Evolutionary conservation across 176 grass and related monocot genomes (phyloP).

Genomic region (Avena insularis): DNA sequence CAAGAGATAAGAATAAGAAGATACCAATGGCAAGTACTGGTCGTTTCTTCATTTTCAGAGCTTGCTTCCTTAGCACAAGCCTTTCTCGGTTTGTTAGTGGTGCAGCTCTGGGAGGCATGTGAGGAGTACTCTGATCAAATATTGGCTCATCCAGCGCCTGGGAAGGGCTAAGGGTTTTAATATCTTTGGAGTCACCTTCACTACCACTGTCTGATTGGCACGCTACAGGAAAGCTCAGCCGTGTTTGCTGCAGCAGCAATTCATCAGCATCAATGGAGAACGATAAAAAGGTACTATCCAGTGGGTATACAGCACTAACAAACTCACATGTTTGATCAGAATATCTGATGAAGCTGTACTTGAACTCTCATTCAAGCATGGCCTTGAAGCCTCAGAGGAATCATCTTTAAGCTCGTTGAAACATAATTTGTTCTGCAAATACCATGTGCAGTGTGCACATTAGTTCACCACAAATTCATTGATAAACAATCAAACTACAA

Average conservation of each 20-base stretch:
- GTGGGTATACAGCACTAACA: constrained; percentile 24
- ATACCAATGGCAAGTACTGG: constrained; percentile 87
- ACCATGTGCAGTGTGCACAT: constrained; percentile 17
- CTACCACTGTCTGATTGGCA: constrained; percentile 30
- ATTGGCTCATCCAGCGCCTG: constrained; percentile 18
- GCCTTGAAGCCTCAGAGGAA: constrained; percentile 19
- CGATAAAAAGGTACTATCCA: not conserved
- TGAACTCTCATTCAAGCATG: not conserved
- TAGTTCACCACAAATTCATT: constrained; percentile 34
- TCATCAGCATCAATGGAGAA: constrained; percentile 32
- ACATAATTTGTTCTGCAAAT: constrained; percentile 42
- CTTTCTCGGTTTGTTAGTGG: constrained; percentile 93
- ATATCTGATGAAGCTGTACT: constrained; percentile 34
- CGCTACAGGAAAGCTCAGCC: constrained; percentile 40
- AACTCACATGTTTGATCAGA: constrained; percentile 52
- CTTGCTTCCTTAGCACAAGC: constrained; percentile 89
- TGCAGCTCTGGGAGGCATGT: constrained; percentile 52
- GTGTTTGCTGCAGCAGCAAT: constrained; percentile 52
- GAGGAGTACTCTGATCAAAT: constrained; percentile 31
- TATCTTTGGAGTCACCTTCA: constrained; percentile 33
- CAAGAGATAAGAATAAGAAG: constrained; percentile 22
- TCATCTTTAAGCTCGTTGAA: constrained; percentile 10
- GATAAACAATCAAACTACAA: constrained; percentile 5
- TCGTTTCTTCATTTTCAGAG: constrained; percentile 77
- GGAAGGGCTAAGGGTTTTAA: constrained; percentile 5